Conservation (phyloP, 1,284 basidiomycete genomes). For the Trichosporon sp. region DNA sequence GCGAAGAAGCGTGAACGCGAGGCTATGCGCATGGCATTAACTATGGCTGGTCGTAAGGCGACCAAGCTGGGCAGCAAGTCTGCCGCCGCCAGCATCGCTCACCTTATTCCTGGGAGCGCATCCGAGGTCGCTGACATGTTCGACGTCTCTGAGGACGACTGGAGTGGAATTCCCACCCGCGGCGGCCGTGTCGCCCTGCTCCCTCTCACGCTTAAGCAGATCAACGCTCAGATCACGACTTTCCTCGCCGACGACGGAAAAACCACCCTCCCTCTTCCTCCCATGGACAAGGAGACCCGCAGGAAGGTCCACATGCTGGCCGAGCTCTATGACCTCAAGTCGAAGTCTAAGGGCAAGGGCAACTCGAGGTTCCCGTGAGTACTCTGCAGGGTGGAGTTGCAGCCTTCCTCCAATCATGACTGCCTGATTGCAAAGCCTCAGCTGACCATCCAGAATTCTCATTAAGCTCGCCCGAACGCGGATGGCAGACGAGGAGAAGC, state of each 20-base stretch:
- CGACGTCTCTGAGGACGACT: constrained; percentile 32
- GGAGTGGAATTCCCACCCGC: background rate
- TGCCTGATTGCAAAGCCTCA: too few relatives aligned
- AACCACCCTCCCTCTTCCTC: constrained; percentile 62
- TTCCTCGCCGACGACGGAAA: constrained; percentile 61
- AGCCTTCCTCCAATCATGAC: background rate
- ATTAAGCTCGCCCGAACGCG: constrained; percentile 60
- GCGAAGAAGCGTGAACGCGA: constrained; percentile 65
- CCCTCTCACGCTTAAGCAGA: constrained; percentile 19
- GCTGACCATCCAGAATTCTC: constrained; percentile 58
- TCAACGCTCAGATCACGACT: constrained; percentile 65
- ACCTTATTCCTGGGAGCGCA: constrained; percentile 41
- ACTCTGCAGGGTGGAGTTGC: background rate
- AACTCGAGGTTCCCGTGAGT: constrained; percentile 53
- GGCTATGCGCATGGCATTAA: constrained; percentile 48
- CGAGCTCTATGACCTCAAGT: constrained; percentile 67
- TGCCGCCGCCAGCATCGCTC: constrained; percentile 33
- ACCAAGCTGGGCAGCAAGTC: constrained; percentile 52
- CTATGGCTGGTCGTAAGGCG: constrained; percentile 55
- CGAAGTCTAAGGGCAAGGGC: constrained; percentile 67
- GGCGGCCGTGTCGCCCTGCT: constrained; percentile 11
- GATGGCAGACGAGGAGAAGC: constrained; percentile 59
- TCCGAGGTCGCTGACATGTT: constrained; percentile 44
- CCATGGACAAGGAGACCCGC: constrained; percentile 67
- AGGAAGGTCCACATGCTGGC: constrained; percentile 74